A percentile compares a stretch with the other conserved stretches of the same genome.
phyloP scores from a whole-genome alignment of 768 basidiomycete species.

The Tubosaeta sp. region DNA sequence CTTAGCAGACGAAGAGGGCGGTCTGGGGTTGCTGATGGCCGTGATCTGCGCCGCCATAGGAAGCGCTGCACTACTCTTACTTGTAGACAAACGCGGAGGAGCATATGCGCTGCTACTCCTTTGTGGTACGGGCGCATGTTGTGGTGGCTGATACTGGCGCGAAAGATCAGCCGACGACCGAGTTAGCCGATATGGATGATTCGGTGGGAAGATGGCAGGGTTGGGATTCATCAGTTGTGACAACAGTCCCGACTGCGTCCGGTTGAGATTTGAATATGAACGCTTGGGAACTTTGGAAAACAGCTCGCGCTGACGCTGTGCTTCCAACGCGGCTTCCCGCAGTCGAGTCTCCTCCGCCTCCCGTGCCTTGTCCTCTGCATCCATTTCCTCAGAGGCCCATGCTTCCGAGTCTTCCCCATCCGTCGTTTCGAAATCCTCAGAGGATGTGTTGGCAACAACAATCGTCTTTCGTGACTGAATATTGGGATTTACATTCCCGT shows the following conservation, averaged over 20 bases:
- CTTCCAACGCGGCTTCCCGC: slow-evolving; percentile 58
- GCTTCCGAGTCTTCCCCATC: slow-evolving; percentile 54
- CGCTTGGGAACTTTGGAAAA: slow-evolving; percentile 63
- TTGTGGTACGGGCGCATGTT: slow-evolving; percentile 23
- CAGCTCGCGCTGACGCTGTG: slow-evolving; percentile 62
- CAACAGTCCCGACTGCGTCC: slow-evolving; percentile 53
- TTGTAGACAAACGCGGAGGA: slow-evolving; percentile 39
- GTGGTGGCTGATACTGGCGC: slow-evolving; percentile 21
- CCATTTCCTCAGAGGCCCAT: slow-evolving; percentile 60
- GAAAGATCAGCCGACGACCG: slow-evolving; percentile 47
- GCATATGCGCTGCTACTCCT: slow-evolving; percentile 28
- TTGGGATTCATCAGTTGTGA: slow-evolving; percentile 72
- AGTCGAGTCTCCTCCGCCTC: slow-evolving; percentile 32
- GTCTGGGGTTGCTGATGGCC: slow-evolving; percentile 31
- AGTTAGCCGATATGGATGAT: slow-evolving; percentile 55
- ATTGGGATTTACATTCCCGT: slow-evolving; percentile 14
- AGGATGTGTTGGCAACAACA: slow-evolving; percentile 44
- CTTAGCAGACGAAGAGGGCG: slow-evolving; percentile 17
- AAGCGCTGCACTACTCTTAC: slow-evolving; percentile 56
- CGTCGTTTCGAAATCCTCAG: slow-evolving; percentile 48
- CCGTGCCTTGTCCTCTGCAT: slow-evolving; percentile 31
- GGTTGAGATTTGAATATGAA: slow-evolving; percentile 59
- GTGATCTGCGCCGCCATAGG: slow-evolving; percentile 54
- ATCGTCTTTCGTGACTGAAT: slow-evolving; percentile 38
- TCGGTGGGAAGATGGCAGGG: slow-evolving; percentile 52